Evolutionary conservation across 2,329 filamentous ascomycete genomes (phyloP).

Genomic region (Aspergillus sergii): DNA sequence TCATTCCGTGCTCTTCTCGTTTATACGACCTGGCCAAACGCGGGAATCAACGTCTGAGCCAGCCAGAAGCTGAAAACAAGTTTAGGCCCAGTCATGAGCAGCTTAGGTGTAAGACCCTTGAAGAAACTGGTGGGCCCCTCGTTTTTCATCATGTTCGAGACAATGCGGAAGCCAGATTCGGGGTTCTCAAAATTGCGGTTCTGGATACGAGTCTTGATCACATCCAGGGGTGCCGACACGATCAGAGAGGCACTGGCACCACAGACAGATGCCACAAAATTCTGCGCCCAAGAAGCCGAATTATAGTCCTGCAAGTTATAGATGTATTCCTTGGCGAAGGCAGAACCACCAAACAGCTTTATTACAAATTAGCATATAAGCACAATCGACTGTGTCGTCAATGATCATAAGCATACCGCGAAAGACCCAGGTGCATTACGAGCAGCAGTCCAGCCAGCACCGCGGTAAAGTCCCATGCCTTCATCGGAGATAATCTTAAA

Average conservation of each 20-base stretch:
- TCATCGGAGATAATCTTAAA: conserved; percentile 89
- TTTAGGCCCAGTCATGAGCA: conserved; percentile 98
- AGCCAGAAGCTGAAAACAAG: conserved; percentile 99
- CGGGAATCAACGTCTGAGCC: conserved; percentile 94
- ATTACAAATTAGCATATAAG: conserved; percentile 7
- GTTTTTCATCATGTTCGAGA: conserved; percentile 89
- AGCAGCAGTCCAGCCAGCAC: conserved; percentile 96
- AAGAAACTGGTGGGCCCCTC: conserved; percentile 90
- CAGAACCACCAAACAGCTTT: conserved; percentile 93
- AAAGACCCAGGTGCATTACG: conserved; percentile 97
- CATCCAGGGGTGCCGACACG: conserved; percentile 93
- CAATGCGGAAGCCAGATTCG: conserved; percentile 87
- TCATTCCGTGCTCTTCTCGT: conserved; percentile 9
- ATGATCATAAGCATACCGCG: conserved; percentile 65
- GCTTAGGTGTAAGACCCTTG: conserved; percentile 95
- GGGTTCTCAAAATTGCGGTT: conserved; percentile 99
- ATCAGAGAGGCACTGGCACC: conserved; percentile 94
- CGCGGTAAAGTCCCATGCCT: conserved; percentile 92
- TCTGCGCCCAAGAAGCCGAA: conserved; percentile 88
- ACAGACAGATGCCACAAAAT: conserved; percentile 94
- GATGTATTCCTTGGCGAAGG: conserved; percentile 95
- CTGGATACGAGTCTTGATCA: conserved; percentile 98
- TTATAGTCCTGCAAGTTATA: conserved; percentile 94
- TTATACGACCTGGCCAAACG: conserved; percentile 73
- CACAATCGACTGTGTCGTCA: background rate